phyloP scores from a whole-genome alignment of 306 rosid genomes.

The Neltuma alba region DNA sequence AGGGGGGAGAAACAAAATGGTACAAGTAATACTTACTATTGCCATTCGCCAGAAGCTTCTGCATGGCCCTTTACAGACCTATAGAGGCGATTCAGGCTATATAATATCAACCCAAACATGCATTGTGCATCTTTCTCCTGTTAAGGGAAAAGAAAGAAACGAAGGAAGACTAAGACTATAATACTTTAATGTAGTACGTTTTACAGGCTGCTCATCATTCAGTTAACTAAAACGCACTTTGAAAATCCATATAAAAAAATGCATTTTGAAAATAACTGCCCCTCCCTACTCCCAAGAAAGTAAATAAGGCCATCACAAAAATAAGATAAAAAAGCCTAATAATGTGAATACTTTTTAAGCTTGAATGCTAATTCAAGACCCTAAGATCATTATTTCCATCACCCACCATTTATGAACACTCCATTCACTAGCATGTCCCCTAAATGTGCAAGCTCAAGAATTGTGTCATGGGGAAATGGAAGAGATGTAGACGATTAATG shows the following conservation, averaged over 20 bases:
- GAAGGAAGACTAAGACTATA: not conserved
- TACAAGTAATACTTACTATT: slow-evolving; percentile 51
- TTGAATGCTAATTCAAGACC: not conserved
- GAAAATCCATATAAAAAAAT: not conserved
- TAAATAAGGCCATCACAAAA: not conserved
- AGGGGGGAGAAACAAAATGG: not conserved
- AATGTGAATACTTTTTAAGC: not conserved
- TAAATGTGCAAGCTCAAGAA: no score
- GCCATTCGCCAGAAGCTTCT: slow-evolving; percentile 88
- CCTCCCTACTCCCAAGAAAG: not conserved
- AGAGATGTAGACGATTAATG: no score
- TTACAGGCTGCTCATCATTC: not conserved
- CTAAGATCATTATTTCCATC: not conserved
- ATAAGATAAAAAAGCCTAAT: not conserved
- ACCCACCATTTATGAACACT: not conserved
- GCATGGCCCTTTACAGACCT: slow-evolving; percentile 75
- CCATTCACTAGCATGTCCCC: no score
- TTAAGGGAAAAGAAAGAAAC: slow-evolving; percentile 17
- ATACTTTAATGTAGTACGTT: no score
- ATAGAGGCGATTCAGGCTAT: slow-evolving; percentile 74
- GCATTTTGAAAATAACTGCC: not conserved
- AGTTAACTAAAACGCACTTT: not conserved
- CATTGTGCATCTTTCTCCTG: slow-evolving; percentile 81
- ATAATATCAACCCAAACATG: slow-evolving; percentile 74
- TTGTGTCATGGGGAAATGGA: no score